Conservation (phyloP, 75 land plant species). For the Pinus albicaulis region DNA sequence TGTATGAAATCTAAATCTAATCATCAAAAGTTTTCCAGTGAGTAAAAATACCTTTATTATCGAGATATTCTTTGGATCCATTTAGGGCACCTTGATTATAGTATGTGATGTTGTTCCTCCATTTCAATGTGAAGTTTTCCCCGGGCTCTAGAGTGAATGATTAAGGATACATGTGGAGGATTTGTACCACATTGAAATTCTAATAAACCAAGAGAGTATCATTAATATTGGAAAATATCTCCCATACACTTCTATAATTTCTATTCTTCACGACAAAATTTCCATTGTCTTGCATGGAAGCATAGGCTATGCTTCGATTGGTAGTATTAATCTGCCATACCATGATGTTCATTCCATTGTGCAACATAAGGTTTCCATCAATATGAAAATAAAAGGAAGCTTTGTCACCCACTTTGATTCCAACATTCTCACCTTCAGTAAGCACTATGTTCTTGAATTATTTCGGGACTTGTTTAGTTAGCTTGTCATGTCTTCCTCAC, state of each 20-base stretch:
- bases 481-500: too few relatives aligned
- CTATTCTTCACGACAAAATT: conserved; percentile 29
- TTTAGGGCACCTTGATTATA: conserved; percentile 10
- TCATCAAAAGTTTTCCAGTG: conserved; percentile 3
- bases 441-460: too few relatives aligned
- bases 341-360: conserved; percentile 25
- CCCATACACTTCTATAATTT: conserved; percentile 19
- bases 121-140: conserved; percentile 34
- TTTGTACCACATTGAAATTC: conserved; percentile 16
- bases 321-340: conserved; percentile 38
- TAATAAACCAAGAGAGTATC: conserved; percentile 41
- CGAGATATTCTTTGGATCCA: not conserved
- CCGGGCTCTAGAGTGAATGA: conserved; percentile 24
- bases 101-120: conserved; percentile 34
- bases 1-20: conserved; percentile 21
- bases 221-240: conserved; percentile 40
- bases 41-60: not conserved
- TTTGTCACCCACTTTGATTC: conserved; percentile 10
- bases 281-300: conserved; percentile 31
- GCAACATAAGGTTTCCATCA: conserved; percentile 37
- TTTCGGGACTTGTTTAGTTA: too few relatives aligned
- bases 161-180: conserved; percentile 27
- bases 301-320: conserved; percentile 17
- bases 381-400: not conserved
- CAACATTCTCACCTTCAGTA: conserved; percentile 13